phyloP scores from a whole-genome alignment of 805 yeast species.

The Kuraishia hungarica region DNA sequence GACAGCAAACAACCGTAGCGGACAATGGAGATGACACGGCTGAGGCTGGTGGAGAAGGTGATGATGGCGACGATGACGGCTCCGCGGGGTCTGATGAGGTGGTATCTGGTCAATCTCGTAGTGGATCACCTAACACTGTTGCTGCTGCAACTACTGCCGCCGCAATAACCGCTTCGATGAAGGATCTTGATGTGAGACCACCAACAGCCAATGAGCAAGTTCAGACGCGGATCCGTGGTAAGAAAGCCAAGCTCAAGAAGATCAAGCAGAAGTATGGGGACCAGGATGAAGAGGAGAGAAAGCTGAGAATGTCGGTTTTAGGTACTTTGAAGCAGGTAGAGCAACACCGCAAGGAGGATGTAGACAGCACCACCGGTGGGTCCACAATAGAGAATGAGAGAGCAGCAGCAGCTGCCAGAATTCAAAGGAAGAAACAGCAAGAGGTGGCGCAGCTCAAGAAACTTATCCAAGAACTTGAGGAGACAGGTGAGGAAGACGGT shows the following conservation, averaged over 20 bases:
- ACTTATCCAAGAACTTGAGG: conserved; percentile 20
- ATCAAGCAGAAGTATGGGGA: conserved; percentile 77
- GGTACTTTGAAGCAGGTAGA: conserved; percentile 70
- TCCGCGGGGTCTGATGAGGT: too few species aligned
- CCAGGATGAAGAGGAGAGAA: conserved; percentile 86
- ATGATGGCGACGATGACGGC: conserved; percentile 2
- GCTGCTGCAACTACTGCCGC: conserved; percentile 12
- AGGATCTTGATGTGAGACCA: conserved; percentile 3
- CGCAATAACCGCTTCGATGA: conserved; percentile 3
- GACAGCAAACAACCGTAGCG: background rate
- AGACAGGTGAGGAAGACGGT: conserved; percentile 8
- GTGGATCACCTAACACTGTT: conserved; percentile 6
- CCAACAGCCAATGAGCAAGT: conserved; percentile 14
- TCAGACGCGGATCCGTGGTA: conserved; percentile 61
- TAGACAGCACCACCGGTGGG: background rate
- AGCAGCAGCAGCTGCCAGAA: conserved; percentile 3
- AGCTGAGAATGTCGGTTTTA: conserved; percentile 64
- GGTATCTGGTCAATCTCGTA: conserved; percentile 2
- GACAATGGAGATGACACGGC: background rate
- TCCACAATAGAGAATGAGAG: conserved; percentile 1
- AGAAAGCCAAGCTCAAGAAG: conserved; percentile 75
- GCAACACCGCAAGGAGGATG: conserved; percentile 7
- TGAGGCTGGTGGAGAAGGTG: conserved; percentile 3
- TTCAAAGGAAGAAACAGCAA: conserved; percentile 16
- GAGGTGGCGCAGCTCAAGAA: conserved; percentile 21